These are phyloP conservation scores for Epichloe gansuensis DNA, from an alignment of 2,329 filamentous ascomycete species.

Conservation along the genomic window DNA sequence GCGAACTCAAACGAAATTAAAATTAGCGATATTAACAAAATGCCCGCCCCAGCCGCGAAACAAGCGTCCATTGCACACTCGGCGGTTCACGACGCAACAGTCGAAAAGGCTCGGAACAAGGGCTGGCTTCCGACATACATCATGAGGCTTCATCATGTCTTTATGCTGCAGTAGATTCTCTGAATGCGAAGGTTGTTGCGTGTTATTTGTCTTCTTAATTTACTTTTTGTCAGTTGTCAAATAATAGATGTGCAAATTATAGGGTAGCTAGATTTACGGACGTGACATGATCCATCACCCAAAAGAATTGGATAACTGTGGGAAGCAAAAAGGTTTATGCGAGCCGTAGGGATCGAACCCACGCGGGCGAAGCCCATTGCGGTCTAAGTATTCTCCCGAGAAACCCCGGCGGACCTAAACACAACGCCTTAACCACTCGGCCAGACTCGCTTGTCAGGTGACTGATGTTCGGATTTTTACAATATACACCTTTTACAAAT, in stretches of 20 bases:
- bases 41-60: no score
- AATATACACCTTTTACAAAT: neutral
- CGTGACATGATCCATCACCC: neutral
- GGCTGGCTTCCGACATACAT: no score
- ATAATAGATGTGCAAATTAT: no score
- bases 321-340: constrained; percentile 14
- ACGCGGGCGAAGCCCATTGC: constrained; percentile 31
- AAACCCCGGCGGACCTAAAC: constrained; percentile 28
- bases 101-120: no score
- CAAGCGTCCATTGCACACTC: no score
- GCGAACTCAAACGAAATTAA: neutral
- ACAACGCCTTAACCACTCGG: constrained; percentile 45
- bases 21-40: neutral
- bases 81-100: no score
- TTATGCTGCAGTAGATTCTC: no score
- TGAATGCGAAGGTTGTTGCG: no score
- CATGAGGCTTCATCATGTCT: no score
- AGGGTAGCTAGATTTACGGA: no score
- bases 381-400: constrained; percentile 18
- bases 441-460: constrained; percentile 23
- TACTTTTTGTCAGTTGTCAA: no score
- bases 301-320: neutral
- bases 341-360: constrained; percentile 40
- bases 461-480: neutral
- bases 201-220: no score